phyloP scores from a whole-genome alignment of 805 yeast species.

The Clavispora fructus region DNA sequence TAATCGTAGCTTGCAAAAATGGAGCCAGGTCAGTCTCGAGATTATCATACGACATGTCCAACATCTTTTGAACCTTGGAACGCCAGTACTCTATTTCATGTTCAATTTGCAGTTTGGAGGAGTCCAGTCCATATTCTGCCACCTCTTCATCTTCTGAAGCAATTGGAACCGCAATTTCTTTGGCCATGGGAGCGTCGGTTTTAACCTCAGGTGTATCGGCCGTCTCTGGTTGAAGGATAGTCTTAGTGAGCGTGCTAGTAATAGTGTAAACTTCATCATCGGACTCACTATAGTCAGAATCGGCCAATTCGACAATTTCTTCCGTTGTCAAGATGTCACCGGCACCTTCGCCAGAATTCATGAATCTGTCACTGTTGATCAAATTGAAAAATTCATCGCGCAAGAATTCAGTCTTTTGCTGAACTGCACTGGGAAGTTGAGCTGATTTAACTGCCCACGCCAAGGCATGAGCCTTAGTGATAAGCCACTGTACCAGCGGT shows the following conservation, averaged over 20 bases:
- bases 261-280: neutral
- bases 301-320: conserved; percentile 4
- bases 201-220: neutral
- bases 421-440: conserved; percentile 4
- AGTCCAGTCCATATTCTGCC: neutral
- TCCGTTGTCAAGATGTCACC: conserved; percentile 2
- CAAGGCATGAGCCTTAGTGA: conserved; percentile 1
- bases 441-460: conserved; percentile 6
- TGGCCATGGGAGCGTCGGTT: neutral
- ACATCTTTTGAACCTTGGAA: conserved; percentile 27
- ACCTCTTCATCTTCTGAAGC: neutral
- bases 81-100: conserved; percentile 31
- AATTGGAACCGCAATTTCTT: neutral
- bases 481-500: neutral
- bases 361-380: conserved; percentile 3
- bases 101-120: conserved; percentile 18
- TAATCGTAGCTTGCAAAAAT: conserved; percentile 19
- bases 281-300: conserved; percentile 2
- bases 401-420: conserved; percentile 11
- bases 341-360: neutral
- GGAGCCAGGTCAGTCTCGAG: conserved; percentile 30
- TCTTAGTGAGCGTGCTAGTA: neutral
- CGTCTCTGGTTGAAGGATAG: neutral
- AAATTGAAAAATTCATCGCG: conserved; percentile 6
- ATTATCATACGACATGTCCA: conserved; percentile 28